These are phyloP conservation scores for Erodium trifolium DNA, from an alignment of 441 rosid genomes.

Conservation along the genomic window DNA sequence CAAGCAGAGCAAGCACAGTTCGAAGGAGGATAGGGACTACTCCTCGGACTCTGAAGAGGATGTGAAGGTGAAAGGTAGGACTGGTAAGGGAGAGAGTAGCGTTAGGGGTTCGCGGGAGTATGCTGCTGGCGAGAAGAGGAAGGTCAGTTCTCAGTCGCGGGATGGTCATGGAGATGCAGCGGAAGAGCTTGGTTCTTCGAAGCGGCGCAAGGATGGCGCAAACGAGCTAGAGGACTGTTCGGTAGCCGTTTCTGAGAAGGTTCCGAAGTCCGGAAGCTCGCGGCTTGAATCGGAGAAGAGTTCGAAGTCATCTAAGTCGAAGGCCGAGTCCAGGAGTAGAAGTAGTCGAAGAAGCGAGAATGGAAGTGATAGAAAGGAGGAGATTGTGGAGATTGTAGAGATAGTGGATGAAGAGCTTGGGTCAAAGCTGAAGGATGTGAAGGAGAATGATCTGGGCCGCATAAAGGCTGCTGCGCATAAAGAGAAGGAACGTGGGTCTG, in stretches of 20 bases:
- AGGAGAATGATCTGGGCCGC: too few species aligned
- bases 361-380: conserved; percentile 6
- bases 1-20: conserved; percentile 7
- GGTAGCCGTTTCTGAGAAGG: neutral
- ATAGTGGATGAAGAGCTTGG: neutral
- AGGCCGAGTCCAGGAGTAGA: conserved; percentile 7
- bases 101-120: conserved; percentile 6
- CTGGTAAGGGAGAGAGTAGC: neutral
- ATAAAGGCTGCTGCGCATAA: neutral
- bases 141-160: neutral
- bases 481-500: conserved; percentile 2
- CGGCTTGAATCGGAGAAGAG: conserved; percentile 9
- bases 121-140: conserved; percentile 3
- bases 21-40: conserved; percentile 4
- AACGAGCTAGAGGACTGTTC: neutral
- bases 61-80: conserved; percentile 10
- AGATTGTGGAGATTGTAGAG: conserved; percentile 6
- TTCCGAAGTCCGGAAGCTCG: neutral
- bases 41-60: conserved; percentile 2
- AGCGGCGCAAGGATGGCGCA: conserved; percentile 2
- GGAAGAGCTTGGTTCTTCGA: neutral
- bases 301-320: conserved; percentile 7
- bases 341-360: conserved; percentile 7
- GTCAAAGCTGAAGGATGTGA: neutral
- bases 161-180: neutral